phyloP scores from a whole-genome alignment of 129 eudicot genomes.

The sunflower (Helianthus annuus) region HanXRQr2.0-SUNRISE NC_035442.2:35217393-35217892 shows the following conservation, averaged over 20 bases:
- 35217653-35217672: slow-evolving; percentile 23
- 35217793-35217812: too few species aligned
- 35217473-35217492: background rate
- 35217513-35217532: background rate
- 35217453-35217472: background rate
- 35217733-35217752: slow-evolving; percentile 24
- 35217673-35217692: slow-evolving; percentile 21
- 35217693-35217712: slow-evolving; percentile 27
- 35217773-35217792: slow-evolving; percentile 12
- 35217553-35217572: slow-evolving; percentile 29
- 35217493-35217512: too few species aligned
- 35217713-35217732: slow-evolving; percentile 28
- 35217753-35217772: slow-evolving; percentile 23
- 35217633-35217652: slow-evolving; percentile 5
- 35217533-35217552: background rate
- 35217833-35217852: background rate
- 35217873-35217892: too few species aligned
- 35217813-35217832: too few species aligned
- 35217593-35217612: slow-evolving; percentile 10
- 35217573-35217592: slow-evolving; percentile 18
- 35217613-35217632: slow-evolving; percentile 14
- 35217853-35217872: background rate
- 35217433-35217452: slow-evolving; percentile 15
- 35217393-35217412: slow-evolving; percentile 2
- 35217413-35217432: slow-evolving; percentile 12